These are phyloP conservation scores for Chlamydomonas sp. DNA, from an alignment of 139 green algal genomes.

Conservation along the genomic window DNA sequence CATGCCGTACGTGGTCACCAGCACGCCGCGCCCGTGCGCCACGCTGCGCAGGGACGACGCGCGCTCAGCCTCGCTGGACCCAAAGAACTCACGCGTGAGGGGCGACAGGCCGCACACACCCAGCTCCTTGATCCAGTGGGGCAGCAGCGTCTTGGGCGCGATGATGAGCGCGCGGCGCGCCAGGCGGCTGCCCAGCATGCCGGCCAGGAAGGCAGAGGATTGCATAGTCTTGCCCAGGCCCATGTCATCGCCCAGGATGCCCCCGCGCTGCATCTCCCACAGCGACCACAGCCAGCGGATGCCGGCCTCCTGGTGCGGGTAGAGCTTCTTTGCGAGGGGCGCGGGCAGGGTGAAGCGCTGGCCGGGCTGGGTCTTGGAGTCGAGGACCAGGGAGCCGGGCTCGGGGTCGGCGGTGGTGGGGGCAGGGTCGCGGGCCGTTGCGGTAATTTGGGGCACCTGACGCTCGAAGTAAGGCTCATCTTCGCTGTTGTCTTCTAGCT, in stretches of 20 bases:
- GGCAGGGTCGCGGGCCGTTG: neutral
- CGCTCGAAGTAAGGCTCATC: neutral
- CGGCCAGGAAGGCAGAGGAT: conserved; percentile 83
- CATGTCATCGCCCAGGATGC: conserved; percentile 89
- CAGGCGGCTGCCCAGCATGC: conserved; percentile 60
- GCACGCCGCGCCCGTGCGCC: conserved; percentile 56
- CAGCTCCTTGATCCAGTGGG: conserved; percentile 91
- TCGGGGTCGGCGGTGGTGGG: neutral
- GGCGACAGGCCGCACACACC: conserved; percentile 72
- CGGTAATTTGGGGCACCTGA: neutral
- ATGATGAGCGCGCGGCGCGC: conserved; percentile 75
- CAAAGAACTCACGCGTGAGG: conserved; percentile 32
- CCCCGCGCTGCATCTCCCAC: conserved; percentile 61
- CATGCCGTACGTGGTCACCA: conserved; percentile 97
- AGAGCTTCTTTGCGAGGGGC: conserved; percentile 63
- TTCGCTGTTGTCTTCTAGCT: neutral
- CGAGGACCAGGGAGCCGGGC: neutral
- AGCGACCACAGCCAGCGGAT: conserved; percentile 87
- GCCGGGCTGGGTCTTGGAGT: conserved; percentile 3
- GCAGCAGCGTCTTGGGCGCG: conserved; percentile 90
- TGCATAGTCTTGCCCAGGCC: conserved; percentile 87
- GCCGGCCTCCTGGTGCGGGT: conserved; percentile 71
- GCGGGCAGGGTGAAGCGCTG: conserved; percentile 43
- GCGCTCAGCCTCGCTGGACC: conserved; percentile 42
- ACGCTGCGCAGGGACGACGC: conserved; percentile 38